Evolutionary conservation across 148 eudicot genomes (phyloP).

Genomic region (Nepenthes gracilis): DNA sequence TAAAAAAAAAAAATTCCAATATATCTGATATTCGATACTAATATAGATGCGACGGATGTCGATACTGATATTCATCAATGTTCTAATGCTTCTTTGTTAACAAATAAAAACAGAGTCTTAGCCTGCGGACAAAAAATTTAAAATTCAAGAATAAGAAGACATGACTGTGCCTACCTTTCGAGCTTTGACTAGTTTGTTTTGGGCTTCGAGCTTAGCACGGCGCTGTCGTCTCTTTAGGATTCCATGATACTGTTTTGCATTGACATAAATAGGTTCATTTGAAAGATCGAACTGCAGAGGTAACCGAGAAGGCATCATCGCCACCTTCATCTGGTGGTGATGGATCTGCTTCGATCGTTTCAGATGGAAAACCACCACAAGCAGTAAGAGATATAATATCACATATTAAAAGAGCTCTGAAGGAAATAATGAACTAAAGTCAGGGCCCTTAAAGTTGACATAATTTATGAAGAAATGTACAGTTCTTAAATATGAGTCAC

Average conservation of each 20-base stretch:
- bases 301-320: conserved; percentile 34
- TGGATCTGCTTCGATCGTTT: conserved; percentile 13
- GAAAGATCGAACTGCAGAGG: conserved; percentile 57
- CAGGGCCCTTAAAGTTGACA: too few relatives aligned
- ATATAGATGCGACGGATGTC: too few relatives aligned
- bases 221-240: conserved; percentile 63
- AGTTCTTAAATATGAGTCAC: too few relatives aligned
- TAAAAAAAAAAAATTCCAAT: too few relatives aligned
- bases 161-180: conserved; percentile 43
- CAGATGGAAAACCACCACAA: background rate
- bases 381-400: too few relatives aligned
- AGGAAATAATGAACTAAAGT: too few relatives aligned
- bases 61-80: too few relatives aligned
- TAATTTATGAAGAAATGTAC: too few relatives aligned
- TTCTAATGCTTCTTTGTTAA: background rate
- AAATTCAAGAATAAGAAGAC: background rate
- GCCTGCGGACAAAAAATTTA: background rate
- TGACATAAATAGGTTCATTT: conserved; percentile 52
- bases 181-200: conserved; percentile 40
- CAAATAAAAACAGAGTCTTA: background rate
- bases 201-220: conserved; percentile 84
- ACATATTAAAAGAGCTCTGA: too few relatives aligned
- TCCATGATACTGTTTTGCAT: conserved; percentile 66
- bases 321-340: conserved; percentile 36
- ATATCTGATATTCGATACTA: too few relatives aligned